A percentile compares a stretch with the other conserved stretches of the same genome.
These are phyloP conservation scores for Phytopythium montanum DNA, from an alignment of 352 stramenopile species.

Conservation along the genomic window DNA sequence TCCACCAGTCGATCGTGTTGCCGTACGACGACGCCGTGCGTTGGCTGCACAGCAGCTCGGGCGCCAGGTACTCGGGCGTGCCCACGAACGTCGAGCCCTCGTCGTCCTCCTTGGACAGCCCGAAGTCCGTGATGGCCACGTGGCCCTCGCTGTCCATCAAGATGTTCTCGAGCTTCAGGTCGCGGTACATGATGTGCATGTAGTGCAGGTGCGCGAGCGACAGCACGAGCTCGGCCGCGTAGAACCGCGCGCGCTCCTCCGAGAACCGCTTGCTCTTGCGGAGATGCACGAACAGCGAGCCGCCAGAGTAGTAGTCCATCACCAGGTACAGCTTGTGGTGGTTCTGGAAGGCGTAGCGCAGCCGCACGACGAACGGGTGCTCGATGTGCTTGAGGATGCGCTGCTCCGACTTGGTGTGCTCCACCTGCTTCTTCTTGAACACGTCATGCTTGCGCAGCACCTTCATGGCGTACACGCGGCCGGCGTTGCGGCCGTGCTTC, in stretches of 20 bases:
- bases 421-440: slow-evolving; percentile 87
- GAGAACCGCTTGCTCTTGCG: slow-evolving; percentile 66
- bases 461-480: slow-evolving; percentile 90
- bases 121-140: slow-evolving; percentile 88
- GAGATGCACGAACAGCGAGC: slow-evolving; percentile 82
- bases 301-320: slow-evolving; percentile 89
- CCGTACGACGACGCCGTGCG: slow-evolving; percentile 68
- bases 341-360: slow-evolving; percentile 87
- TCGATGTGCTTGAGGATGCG: slow-evolving; percentile 84
- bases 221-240: slow-evolving; percentile 79
- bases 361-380: slow-evolving; percentile 83
- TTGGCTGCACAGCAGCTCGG: slow-evolving; percentile 81
- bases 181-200: slow-evolving; percentile 91
- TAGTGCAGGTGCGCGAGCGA: slow-evolving; percentile 81
- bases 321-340: slow-evolving; percentile 85
- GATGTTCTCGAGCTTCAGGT: slow-evolving; percentile 96
- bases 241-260: slow-evolving; percentile 64
- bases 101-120: slow-evolving; percentile 81
- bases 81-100: slow-evolving; percentile 80
- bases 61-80: slow-evolving; percentile 84
- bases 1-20: slow-evolving; percentile 88
- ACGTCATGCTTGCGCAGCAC: slow-evolving; percentile 90
- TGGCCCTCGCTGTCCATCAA: slow-evolving; percentile 81
- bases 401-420: slow-evolving; percentile 91
- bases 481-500: slow-evolving; percentile 21